Conservation (phyloP, 441 rosid species). For the Gossypium lobatum region DNA sequence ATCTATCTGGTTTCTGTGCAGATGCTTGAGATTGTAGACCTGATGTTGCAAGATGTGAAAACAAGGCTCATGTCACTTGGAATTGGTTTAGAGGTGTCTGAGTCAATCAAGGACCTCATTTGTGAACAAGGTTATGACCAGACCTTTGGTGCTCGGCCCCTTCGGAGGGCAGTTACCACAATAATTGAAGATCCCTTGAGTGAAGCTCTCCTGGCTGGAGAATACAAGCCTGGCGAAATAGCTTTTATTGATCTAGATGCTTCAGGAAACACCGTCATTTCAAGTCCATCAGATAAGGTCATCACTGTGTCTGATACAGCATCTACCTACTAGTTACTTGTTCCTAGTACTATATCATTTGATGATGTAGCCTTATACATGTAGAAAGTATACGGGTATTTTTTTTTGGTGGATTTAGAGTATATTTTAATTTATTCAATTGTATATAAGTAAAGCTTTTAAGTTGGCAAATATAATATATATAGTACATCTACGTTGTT, state of each 20-base stretch:
- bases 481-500: too few relatives aligned
- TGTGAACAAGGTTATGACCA: slow-evolving; percentile 78
- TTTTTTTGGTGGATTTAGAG: not conserved
- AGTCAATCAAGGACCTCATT: slow-evolving; percentile 64
- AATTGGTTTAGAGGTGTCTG: slow-evolving; percentile 76
- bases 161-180: slow-evolving; percentile 75
- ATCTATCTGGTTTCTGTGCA: slow-evolving; percentile 22
- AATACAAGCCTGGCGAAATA: slow-evolving; percentile 76
- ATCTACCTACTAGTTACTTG: slow-evolving; percentile 23
- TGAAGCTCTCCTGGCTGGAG: slow-evolving; percentile 75
- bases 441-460: slow-evolving; percentile 4
- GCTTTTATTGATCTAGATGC: slow-evolving; percentile 67
- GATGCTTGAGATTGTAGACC: slow-evolving; percentile 72
- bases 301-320: slow-evolving; percentile 51
- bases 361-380: slow-evolving; percentile 4
- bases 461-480: not conserved
- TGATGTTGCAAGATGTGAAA: slow-evolving; percentile 89
- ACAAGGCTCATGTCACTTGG: slow-evolving; percentile 70
- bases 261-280: slow-evolving; percentile 62
- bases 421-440: slow-evolving; percentile 5
- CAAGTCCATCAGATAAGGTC: slow-evolving; percentile 35
- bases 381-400: slow-evolving; percentile 9
- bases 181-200: slow-evolving; percentile 79
- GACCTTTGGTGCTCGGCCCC: slow-evolving; percentile 77
- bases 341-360: not conserved